phyloP scores from a whole-genome alignment of 1,284 basidiomycete genomes.

The Ustilago trichophora region DNA sequence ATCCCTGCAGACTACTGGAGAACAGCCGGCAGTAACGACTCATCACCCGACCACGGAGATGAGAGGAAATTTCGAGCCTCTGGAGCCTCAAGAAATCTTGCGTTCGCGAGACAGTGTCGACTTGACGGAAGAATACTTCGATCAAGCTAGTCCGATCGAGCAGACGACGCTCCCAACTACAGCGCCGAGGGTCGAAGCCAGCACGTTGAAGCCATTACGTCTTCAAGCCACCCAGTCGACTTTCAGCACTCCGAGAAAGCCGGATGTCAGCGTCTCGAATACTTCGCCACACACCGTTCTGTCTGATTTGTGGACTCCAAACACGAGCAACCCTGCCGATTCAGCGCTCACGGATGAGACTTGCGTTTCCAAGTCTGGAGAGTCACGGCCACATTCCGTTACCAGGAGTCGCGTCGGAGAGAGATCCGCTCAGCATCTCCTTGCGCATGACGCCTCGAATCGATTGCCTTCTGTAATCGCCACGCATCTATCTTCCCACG shows the following conservation, averaged over 20 bases:
- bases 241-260: not conserved
- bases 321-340: conserved; percentile 8
- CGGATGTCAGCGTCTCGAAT: conserved; percentile 10
- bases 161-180: not conserved
- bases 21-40: too few relatives aligned
- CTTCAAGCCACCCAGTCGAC: not conserved
- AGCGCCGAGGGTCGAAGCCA: not conserved
- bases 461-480: too few relatives aligned
- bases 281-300: conserved; percentile 5
- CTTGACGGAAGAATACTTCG: not conserved
- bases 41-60: too few relatives aligned
- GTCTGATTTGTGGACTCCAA: conserved; percentile 24
- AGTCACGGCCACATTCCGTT: not conserved
- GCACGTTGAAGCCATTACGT: conserved; percentile 4
- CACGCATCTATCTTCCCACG: too few relatives aligned
- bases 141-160: too few relatives aligned
- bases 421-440: not conserved
- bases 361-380: not conserved
- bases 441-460: too few relatives aligned
- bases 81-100: not conserved
- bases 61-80: too few relatives aligned
- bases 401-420: too few relatives aligned
- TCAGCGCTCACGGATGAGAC: conserved; percentile 23
- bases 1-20: too few relatives aligned
- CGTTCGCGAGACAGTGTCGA: not conserved